Evolutionary conservation across 768 basidiomycete genomes (phyloP).

Genomic region (Tricholoma matsutake): DNA sequence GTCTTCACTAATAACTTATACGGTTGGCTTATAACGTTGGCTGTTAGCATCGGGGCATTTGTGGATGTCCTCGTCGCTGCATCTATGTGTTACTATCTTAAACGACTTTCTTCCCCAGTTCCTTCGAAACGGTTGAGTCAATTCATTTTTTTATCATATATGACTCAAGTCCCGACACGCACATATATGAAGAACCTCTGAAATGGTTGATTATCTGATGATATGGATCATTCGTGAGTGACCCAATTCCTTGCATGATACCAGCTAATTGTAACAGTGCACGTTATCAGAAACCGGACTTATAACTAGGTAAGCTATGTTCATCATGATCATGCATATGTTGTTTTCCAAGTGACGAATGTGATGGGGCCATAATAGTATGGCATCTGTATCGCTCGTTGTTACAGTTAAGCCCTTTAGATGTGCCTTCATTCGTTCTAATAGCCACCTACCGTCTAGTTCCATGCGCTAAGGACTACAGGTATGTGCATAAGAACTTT

Average conservation of each 20-base stretch:
- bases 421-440: no score
- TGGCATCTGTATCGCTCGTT: not conserved
- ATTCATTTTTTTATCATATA: no score
- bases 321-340: no score
- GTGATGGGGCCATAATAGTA: no score
- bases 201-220: not conserved
- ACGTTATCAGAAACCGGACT: not conserved
- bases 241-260: not conserved
- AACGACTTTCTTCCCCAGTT: not conserved
- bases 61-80: not conserved
- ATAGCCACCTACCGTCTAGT: not conserved
- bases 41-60: not conserved
- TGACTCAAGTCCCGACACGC: no score
- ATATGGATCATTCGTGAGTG: not conserved
- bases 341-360: no score
- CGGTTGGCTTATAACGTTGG: not conserved
- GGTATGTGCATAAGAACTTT: not conserved
- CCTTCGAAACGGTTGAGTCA: not conserved
- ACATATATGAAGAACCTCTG: not conserved
- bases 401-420: not conserved
- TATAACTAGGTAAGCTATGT: not conserved
- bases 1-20: not conserved
- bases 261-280: no score
- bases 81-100: not conserved
- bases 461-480: not conserved